Evolutionary conservation across 345 rosid genomes (phyloP).

Genomic region (Atalantia buxifolia): DNA sequence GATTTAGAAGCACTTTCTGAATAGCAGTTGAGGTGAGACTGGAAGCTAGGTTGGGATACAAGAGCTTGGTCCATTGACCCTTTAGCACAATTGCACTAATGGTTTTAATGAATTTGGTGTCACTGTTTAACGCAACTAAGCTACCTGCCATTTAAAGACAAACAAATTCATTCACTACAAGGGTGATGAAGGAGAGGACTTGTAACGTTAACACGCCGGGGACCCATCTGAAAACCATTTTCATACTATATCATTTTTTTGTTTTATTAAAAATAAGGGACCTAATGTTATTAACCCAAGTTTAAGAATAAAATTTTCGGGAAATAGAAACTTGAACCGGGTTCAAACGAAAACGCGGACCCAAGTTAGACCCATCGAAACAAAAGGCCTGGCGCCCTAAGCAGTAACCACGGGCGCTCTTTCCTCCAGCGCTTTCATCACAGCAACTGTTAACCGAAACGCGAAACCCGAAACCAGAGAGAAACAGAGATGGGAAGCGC

Average conservation of each 20-base stretch:
- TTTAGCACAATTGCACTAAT: constrained; percentile 48
- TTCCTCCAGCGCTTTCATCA: not conserved
- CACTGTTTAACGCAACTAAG: constrained; percentile 15
- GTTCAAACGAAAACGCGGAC: not conserved
- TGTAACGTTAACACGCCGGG: too few species aligned
- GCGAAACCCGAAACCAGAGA: not conserved
- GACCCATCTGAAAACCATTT: too few species aligned
- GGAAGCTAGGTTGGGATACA: constrained; percentile 33
- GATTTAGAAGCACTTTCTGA: constrained; percentile 50
- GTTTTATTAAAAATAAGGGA: too few species aligned
- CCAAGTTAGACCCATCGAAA: not conserved
- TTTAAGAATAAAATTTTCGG: too few species aligned
- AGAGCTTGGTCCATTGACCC: constrained; percentile 61
- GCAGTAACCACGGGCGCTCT: not conserved
- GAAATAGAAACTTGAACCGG: not conserved
- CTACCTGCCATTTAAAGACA: constrained; percentile 14
- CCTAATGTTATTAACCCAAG: too few species aligned
- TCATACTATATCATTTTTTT: too few species aligned
- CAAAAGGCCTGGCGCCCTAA: not conserved
- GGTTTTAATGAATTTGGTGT: constrained; percentile 40
- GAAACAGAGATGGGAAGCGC: not conserved
- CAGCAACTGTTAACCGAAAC: not conserved
- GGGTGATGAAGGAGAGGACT: too few species aligned
- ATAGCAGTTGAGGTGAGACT: constrained; percentile 41
- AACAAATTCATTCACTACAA: too few species aligned